Conservation (phyloP, 371 early-diverging fungal species). For the Nematocida ironsii region DNA sequence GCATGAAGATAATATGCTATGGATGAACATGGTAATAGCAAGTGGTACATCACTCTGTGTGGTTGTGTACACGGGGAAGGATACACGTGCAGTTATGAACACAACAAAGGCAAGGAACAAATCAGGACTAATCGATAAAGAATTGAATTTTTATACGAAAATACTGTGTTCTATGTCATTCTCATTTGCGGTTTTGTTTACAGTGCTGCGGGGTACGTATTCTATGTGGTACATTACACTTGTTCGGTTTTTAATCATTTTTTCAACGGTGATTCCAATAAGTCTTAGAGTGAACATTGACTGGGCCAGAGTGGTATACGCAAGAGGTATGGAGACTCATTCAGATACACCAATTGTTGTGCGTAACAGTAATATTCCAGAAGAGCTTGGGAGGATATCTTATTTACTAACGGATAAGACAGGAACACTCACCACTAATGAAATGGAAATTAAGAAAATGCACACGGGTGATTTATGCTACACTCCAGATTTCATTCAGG, state of each 20-base stretch:
- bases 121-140: conserved; percentile 84
- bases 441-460: conserved; percentile 91
- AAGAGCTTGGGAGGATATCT: conserved; percentile 92
- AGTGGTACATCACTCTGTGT: conserved; percentile 83
- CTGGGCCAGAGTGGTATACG: conserved; percentile 86
- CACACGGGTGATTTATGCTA: conserved; percentile 93
- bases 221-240: conserved; percentile 83
- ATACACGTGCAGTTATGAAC: conserved; percentile 93
- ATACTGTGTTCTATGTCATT: conserved; percentile 59
- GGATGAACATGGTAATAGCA: conserved; percentile 94
- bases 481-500: conserved; percentile 74
- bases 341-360: conserved; percentile 76
- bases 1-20: conserved; percentile 85
- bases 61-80: conserved; percentile 91
- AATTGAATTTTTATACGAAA: conserved; percentile 83
- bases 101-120: conserved; percentile 88
- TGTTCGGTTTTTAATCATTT: conserved; percentile 87
- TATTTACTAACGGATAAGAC: conserved; percentile 96
- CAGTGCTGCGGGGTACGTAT: conserved; percentile 80
- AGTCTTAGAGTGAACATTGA: conserved; percentile 90
- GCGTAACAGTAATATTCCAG: conserved; percentile 89
- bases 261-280: conserved; percentile 94
- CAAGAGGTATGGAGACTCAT: conserved; percentile 70
- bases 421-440: conserved; percentile 96
- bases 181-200: conserved; percentile 75